Evolutionary conservation across 2,329 filamentous ascomycete species (phyloP).

Genomic region (Sporothrix schenckii): DNA sequence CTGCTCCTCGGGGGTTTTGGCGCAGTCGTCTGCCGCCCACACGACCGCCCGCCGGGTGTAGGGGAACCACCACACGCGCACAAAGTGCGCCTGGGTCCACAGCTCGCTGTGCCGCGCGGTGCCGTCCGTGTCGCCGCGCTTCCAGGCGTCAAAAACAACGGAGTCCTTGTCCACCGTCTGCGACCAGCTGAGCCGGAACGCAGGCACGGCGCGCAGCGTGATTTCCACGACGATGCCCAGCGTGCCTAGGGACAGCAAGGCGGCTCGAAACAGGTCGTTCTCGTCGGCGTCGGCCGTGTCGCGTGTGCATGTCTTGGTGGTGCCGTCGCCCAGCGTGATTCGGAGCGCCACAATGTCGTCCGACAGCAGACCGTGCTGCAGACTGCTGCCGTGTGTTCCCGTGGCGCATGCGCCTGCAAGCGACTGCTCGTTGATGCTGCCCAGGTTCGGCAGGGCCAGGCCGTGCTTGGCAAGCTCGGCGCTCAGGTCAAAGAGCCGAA

Average conservation of each 20-base stretch:
- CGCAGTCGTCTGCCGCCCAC: constrained; percentile 83
- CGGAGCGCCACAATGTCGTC: constrained; percentile 74
- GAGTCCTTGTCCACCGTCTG: constrained; percentile 75
- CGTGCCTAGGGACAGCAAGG: constrained; percentile 83
- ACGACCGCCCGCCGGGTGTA: constrained; percentile 86
- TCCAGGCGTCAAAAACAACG: constrained; percentile 69
- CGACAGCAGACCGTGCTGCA: constrained; percentile 80
- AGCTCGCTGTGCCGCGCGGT: constrained; percentile 65
- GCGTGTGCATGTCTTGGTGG: constrained; percentile 64
- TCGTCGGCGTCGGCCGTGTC: constrained; percentile 65
- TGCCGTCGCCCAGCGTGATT: constrained; percentile 80
- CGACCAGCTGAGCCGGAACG: constrained; percentile 83
- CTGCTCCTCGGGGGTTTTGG: constrained; percentile 50
- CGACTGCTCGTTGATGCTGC: constrained; percentile 93
- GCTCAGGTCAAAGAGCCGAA: constrained; percentile 75
- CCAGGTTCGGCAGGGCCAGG: constrained; percentile 85
- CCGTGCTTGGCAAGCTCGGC: constrained; percentile 72
- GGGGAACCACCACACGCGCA: constrained; percentile 96
- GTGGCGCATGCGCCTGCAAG: constrained; percentile 91
- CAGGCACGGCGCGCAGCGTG: constrained; percentile 77
- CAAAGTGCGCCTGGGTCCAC: constrained; percentile 86
- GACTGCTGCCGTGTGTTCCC: constrained; percentile 87
- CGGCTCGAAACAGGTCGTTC: constrained; percentile 81
- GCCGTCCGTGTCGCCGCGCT: constrained; percentile 69
- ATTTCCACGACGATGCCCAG: constrained; percentile 90